A percentile compares a stretch with the other conserved stretches of the same genome.
These are phyloP conservation scores for Closterium sp. DNA, from an alignment of 139 green algal species.

Conservation along the genomic window DNA sequence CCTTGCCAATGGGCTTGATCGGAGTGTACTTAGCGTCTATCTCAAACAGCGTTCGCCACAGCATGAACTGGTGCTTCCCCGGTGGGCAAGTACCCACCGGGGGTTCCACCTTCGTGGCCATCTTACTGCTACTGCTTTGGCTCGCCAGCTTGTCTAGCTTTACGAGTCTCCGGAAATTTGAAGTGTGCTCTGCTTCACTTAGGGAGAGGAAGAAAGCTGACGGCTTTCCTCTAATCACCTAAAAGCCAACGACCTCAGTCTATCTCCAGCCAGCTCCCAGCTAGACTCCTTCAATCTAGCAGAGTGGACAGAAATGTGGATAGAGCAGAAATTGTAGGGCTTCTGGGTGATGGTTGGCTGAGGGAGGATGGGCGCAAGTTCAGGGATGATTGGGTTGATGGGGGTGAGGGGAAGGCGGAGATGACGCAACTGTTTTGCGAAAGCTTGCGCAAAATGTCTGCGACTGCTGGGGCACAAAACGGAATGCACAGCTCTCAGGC, in stretches of 20 bases:
- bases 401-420: not conserved
- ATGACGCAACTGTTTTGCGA: not conserved
- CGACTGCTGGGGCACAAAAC: too few species aligned
- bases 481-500: too few species aligned
- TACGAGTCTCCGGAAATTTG: not conserved
- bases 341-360: not conserved
- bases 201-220: not conserved
- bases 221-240: not conserved
- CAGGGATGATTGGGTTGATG: not conserved
- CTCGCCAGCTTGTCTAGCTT: not conserved
- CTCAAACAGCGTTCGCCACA: constrained; percentile 89
- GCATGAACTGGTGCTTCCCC: constrained; percentile 75
- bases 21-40: constrained; percentile 73
- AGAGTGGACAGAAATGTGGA: not conserved
- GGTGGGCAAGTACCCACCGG: constrained; percentile 47
- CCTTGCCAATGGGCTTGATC: constrained; percentile 88
- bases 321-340: not conserved
- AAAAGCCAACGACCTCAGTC: not conserved
- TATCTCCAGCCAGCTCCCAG: not conserved
- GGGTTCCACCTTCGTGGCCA: constrained; percentile 51
- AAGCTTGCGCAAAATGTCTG: not conserved
- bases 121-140: constrained; percentile 19
- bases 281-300: not conserved
- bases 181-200: not conserved
- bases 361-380: not conserved